Evolutionary conservation across 257 asterid genomes (phyloP).

Genomic region (Nicotiana knightiana): DNA sequence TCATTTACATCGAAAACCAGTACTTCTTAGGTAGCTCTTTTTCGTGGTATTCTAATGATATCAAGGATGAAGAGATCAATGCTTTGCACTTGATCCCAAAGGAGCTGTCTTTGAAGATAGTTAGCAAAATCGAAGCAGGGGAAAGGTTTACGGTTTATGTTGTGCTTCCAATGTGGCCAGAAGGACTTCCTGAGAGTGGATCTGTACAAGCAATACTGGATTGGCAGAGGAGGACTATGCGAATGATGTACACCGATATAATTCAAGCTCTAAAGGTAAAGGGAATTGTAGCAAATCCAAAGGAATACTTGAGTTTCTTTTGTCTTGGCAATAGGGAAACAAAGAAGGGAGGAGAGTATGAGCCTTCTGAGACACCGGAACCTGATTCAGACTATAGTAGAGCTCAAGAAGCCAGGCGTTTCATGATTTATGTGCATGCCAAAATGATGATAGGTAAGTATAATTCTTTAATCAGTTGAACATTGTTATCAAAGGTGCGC

Average conservation of each 20-base stretch:
- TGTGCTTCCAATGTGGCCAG: constrained; percentile 20
- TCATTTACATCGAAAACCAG: constrained; percentile 14
- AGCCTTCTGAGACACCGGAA: constrained; percentile 11
- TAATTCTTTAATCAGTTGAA: not conserved
- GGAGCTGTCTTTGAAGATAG: constrained; percentile 11
- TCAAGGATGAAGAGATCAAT: constrained; percentile 9
- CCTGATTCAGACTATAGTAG: not conserved
- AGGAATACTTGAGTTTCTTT: constrained; percentile 13
- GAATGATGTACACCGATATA: constrained; percentile 14
- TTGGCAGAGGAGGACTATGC: constrained; percentile 17
- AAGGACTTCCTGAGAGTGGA: constrained; percentile 13
- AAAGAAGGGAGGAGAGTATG: constrained; percentile 14
- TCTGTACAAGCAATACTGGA: constrained; percentile 13
- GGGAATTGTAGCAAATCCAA: constrained; percentile 3
- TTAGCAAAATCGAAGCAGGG: constrained; percentile 1
- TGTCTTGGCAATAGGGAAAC: constrained; percentile 16
- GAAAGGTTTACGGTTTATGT: constrained; percentile 12
- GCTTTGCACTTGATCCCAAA: constrained; percentile 11
- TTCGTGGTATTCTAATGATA: constrained; percentile 2
- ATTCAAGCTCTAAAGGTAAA: not conserved
- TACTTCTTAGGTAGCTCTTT: constrained; percentile 17
- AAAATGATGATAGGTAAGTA: constrained; percentile 17
- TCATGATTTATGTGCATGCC: constrained; percentile 18
- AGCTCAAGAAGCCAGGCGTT: constrained; percentile 18
- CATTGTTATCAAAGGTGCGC: not conserved